Conservation (phyloP, 257 asterid genomes). For the Coffea canephora region DNA sequence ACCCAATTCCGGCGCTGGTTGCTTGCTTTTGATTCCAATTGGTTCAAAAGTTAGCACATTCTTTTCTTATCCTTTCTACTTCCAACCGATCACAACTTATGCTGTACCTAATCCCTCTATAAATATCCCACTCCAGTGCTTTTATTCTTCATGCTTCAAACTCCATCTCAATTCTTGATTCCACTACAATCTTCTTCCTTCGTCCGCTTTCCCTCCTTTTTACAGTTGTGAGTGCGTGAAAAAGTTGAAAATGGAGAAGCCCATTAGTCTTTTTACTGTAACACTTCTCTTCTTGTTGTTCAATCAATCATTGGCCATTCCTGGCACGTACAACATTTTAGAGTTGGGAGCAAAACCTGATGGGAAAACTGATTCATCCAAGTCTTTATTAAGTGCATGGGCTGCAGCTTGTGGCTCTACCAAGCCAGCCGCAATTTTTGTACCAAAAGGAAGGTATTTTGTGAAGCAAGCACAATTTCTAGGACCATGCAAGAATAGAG, state of each 20-base stretch:
- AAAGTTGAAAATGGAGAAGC: constrained; percentile 15
- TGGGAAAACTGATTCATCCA: constrained; percentile 42
- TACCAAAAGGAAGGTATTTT: constrained; percentile 54
- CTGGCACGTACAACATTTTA: constrained; percentile 28
- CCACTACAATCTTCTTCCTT: neutral
- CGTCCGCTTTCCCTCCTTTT: neutral
- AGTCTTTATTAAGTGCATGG: constrained; percentile 50
- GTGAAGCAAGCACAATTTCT: constrained; percentile 23
- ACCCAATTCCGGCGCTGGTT: constrained; percentile 12
- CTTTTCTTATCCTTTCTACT: neutral
- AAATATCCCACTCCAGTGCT: constrained; percentile 28
- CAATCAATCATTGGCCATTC: constrained; percentile 17
- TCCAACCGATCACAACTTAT: neutral
- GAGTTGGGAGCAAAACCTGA: constrained; percentile 54
- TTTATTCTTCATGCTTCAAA: constrained; percentile 24
- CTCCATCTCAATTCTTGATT: neutral
- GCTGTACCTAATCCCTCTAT: constrained; percentile 26
- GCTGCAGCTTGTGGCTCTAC: constrained; percentile 46
- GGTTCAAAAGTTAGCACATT: neutral
- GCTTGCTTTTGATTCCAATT: constrained; percentile 11
- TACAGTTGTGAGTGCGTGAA: neutral
- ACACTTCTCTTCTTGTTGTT: constrained; percentile 15
- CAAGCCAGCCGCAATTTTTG: constrained; percentile 36
- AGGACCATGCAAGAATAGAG: constrained; percentile 50
- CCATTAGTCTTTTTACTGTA: constrained; percentile 6